Evolutionary conservation across 805 yeast species (phyloP), one percentile per base, ranked within the genome.

Genomic region (Torulaspora franciscae): DNA sequence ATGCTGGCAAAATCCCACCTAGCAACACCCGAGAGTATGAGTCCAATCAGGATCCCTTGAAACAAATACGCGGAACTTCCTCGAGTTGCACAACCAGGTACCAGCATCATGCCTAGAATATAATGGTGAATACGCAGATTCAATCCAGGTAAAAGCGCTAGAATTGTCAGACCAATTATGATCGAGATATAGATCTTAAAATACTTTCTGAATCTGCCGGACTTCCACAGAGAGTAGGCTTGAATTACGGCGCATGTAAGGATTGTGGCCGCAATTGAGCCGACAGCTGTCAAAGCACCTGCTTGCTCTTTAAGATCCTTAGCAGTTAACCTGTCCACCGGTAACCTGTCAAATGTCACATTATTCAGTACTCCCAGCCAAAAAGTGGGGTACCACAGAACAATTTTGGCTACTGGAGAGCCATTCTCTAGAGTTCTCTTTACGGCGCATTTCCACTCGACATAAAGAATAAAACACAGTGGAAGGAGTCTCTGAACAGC

Each of bases 1-100:
- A 91, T 79, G 10, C 96, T 81, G 2, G 95, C 97, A 57, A 85
- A 81, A 45, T 93, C 97, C 99, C 99, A 91, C 45, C 95, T 71
- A 0, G 95, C 79, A 1, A 87, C 80, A 0, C 99, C 99, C 17
- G 90, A 83, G 5, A 89, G 71, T 40, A 85, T 73, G 36, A 91
- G 69, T 0, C 97, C 99, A 0, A 87, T 61, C 19, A 91, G 67
- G 1, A 91, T 75, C 2, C 97, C 98, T 61, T 90, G 96, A 58
- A 86, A 83, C 7, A 83, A 55, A 52, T 84, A 70, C 0, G 90
- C 89, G 0, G 85, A 72, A 32, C 76, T 59, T 0, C 93, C 90
- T 51, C 79, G 70, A 0, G 91, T 85, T 2, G 81, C 74, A 33
- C 96, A 86, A 0, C 96, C 97, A 0, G 96, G 95, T 2, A 90